Evolutionary conservation across 176 grass and related monocot genomes (phyloP), one percentile per base, ranked within the genome.

Genomic region (Oryza brachyantha): DNA sequence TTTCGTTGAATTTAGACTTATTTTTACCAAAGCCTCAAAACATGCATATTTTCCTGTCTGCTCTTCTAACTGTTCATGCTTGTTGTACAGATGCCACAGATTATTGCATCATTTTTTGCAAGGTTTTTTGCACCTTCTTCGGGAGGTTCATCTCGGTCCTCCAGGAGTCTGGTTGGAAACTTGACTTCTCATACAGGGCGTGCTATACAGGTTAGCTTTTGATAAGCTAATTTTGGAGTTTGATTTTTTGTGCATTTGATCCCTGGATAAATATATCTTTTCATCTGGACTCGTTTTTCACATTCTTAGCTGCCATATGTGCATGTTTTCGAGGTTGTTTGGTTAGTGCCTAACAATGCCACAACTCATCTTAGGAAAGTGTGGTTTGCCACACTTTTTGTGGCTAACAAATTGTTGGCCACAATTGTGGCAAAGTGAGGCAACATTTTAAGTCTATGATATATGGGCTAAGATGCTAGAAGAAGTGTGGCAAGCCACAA

Each of bases 51-150:
- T 88, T 54, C 13, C n/a, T 70, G 9, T 86, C 66, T 68, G 61
- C 25, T 81, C 17, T 74, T 54, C 13, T 72, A 43, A 40, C 48
- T 73, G 43, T 72, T 38, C 34, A 25, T 83, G 37, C 50, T 0
- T 17, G 26, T 37, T 67, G 9, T 88, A 80, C 88, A 93, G 91
- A 35, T 90, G 21, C 91, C 88, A 28, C 64, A 77, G 66, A 72
- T 77, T 42, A 54, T 93, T 83, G 63, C 91, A 35, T 86, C 85
- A 86, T 65, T 85, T 80, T 85, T 93, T 16, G 81, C 88, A 73
- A 79, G 88, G 87, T 65, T 86, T 75, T 88, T 88, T 29, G 37
- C 79, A 34, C 55, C 91, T 70, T 73, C 83, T 35, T 63, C 68
- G 1, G 62, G 70, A 70, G 68, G 41, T 46, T 86, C 79, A 68